Percentiles rank a stretch among this genome's conserved stretches.
phyloP scores from a whole-genome alignment of 2,329 filamentous ascomycete genomes.

The Neofusicoccum umdonicola region DNA sequence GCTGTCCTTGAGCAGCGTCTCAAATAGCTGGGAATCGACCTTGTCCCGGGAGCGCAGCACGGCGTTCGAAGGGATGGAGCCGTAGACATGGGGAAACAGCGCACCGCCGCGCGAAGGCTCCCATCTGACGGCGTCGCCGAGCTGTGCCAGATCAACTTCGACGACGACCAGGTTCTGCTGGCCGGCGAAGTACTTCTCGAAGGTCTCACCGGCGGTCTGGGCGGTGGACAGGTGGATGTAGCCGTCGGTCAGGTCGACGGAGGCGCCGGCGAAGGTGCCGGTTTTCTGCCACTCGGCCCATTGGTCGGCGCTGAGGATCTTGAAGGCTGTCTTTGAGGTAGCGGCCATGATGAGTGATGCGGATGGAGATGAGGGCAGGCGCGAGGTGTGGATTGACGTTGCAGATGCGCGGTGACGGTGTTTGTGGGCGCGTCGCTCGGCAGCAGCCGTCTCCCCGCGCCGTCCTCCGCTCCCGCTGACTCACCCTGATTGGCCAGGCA shows the following conservation, averaged over 20 bases:
- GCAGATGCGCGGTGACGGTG: background rate
- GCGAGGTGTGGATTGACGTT: background rate
- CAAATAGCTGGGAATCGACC: no score
- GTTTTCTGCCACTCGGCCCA: constrained; percentile 12
- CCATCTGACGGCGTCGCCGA: constrained; percentile 20
- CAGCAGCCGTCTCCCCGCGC: no score
- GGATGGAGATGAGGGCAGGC: background rate
- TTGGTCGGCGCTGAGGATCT: constrained; percentile 19
- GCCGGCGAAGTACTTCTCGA: constrained; percentile 17
- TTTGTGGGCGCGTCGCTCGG: no score
- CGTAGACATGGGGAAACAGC: constrained; percentile 20
- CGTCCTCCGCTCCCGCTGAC: no score
- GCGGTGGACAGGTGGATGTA: constrained; percentile 22
- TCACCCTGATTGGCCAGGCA: no score
- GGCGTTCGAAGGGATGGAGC: background rate
- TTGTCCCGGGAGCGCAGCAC: no score
- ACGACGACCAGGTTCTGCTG: constrained; percentile 16
- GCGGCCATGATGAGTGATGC: background rate
- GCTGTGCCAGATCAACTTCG: constrained; percentile 18
- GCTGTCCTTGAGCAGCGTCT: no score
- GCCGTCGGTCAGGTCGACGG: constrained; percentile 20
- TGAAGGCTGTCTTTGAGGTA: constrained; percentile 15
- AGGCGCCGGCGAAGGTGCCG: constrained; percentile 19
- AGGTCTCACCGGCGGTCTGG: constrained; percentile 18
- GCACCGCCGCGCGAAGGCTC: constrained; percentile 16